Evolutionary conservation across 441 rosid genomes (phyloP).

Genomic region (Isatis lusitanica): DNA sequence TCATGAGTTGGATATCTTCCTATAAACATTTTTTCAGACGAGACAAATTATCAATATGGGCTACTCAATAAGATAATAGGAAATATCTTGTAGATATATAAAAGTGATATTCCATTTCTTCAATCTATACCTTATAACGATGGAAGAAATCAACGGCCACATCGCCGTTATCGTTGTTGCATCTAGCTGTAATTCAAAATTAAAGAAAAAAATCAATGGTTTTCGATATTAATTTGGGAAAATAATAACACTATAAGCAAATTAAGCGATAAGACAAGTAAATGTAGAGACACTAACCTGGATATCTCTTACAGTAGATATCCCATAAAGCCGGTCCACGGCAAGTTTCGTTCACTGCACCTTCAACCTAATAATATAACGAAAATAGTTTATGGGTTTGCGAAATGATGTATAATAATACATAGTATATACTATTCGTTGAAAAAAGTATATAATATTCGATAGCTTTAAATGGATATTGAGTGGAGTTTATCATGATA

Average conservation of each 20-base stretch:
- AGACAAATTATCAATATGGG: constrained; percentile 14
- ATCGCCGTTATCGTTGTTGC: constrained; percentile 22
- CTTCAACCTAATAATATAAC: constrained; percentile 51
- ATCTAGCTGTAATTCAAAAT: constrained; percentile 5
- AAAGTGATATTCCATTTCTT: background rate
- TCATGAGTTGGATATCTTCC: constrained; percentile 40
- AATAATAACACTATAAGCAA: background rate
- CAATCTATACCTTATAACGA: constrained; percentile 33
- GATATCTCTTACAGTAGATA: constrained; percentile 42
- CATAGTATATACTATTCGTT: too few species aligned
- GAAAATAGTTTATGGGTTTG: background rate
- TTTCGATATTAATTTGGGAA: background rate
- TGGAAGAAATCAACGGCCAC: constrained; percentile 40
- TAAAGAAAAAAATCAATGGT: background rate
- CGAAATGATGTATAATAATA: too few species aligned
- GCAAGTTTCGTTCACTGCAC: constrained; percentile 54
- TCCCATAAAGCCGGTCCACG: constrained; percentile 67
- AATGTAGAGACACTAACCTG: constrained; percentile 39
- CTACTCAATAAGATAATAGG: background rate
- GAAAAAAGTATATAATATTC: background rate
- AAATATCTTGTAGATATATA: background rate
- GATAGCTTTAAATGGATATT: background rate
- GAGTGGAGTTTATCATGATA: background rate
- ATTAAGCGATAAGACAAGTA: background rate
- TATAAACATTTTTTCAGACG: constrained; percentile 12